A percentile compares a stretch with the other conserved stretches of the same genome.
Evolutionary conservation across 2,329 filamentous ascomycete genomes (phyloP).

Genomic region (Helotiales sp.): DNA sequence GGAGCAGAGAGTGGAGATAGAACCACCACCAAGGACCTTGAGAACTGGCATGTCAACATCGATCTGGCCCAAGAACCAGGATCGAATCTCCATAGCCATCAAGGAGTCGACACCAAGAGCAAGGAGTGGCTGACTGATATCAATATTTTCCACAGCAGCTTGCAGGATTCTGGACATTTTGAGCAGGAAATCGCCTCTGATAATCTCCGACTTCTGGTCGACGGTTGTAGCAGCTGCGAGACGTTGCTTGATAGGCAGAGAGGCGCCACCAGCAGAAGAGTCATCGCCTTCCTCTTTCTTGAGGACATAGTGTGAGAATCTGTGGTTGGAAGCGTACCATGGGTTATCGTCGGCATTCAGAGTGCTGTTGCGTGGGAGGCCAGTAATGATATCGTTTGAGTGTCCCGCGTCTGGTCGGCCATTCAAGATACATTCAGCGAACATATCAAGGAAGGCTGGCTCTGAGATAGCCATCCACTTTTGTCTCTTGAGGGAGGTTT

Average conservation of each 20-base stretch:
- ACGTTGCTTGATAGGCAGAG: constrained; percentile 14
- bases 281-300: constrained; percentile 12
- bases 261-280: constrained; percentile 6
- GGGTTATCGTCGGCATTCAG: constrained; percentile 13
- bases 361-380: constrained; percentile 12
- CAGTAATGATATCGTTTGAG: constrained; percentile 14
- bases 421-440: constrained; percentile 14
- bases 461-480: constrained; percentile 18
- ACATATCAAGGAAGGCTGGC: constrained; percentile 15
- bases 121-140: not conserved
- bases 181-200: constrained; percentile 8
- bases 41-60: constrained; percentile 2
- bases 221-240: constrained; percentile 2
- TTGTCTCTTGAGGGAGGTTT: constrained; percentile 12
- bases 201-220: constrained; percentile 9
- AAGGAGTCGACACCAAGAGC: constrained; percentile 1
- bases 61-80: constrained; percentile 2
- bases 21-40: not conserved
- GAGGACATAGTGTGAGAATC: constrained; percentile 14
- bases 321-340: constrained; percentile 14
- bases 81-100: constrained; percentile 3
- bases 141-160: not conserved
- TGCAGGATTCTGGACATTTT: not conserved
- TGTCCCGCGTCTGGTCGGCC: constrained; percentile 10
- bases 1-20: constrained; percentile 4